Percentiles rank a stretch among this genome's conserved stretches.
phyloP scores from a whole-genome alignment of 345 rosid genomes.

The Populus euphratica region DNA sequence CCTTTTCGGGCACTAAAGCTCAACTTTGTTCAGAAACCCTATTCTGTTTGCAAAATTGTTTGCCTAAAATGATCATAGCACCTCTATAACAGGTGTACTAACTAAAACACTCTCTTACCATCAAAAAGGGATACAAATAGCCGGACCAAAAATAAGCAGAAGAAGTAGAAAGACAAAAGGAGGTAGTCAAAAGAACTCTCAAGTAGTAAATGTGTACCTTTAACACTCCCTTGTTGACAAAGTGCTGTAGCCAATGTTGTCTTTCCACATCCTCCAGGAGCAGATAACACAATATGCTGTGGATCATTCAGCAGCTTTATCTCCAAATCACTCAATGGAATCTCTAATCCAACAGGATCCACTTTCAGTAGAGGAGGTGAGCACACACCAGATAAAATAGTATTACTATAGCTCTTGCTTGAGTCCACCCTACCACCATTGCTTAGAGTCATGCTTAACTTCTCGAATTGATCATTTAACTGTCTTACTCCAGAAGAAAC shows the following conservation, averaged over 20 bases:
- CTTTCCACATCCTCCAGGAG: slow-evolving; percentile 31
- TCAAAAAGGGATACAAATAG: neutral
- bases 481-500: neutral
- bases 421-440: neutral
- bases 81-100: neutral
- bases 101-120: neutral
- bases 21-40: too few species aligned
- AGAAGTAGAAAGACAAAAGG: neutral
- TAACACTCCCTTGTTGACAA: slow-evolving; percentile 19
- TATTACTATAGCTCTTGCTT: neutral
- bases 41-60: too few species aligned
- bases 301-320: slow-evolving; percentile 5
- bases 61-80: too few species aligned
- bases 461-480: neutral
- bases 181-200: neutral
- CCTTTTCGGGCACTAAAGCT: too few species aligned
- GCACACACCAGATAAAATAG: slow-evolving; percentile 1
- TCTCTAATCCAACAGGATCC: slow-evolving; percentile 22
- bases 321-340: slow-evolving; percentile 21
- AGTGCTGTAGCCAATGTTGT: slow-evolving; percentile 22
- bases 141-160: neutral
- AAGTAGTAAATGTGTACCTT: slow-evolving; percentile 4
- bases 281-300: slow-evolving; percentile 19
- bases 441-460: neutral
- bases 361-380: slow-evolving; percentile 16